Base-by-base conservation (phyloP, 2,329 filamentous ascomycete species). In the Ophiostoma sp. region DNA sequence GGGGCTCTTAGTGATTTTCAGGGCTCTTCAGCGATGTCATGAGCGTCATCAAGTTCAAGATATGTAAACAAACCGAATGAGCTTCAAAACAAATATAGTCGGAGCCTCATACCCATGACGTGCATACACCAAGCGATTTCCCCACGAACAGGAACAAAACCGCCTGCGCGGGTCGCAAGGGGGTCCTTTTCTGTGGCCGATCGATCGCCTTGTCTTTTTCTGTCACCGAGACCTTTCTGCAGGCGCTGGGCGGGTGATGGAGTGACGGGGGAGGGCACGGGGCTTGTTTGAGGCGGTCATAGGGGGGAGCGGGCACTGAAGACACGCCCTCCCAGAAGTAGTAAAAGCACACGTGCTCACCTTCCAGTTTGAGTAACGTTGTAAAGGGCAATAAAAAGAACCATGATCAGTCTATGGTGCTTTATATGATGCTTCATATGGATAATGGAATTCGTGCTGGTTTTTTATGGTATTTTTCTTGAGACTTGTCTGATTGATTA, bases 271-370 rank as follows among this genome's bases (percentile, higher is more conserved):
- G 28, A 19, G 22, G 8, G 45, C 42, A 69, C 45, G 31, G 45
- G 66, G 66, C 45, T 28, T 50, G n/a, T 55, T 66, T 45, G 61
- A 17, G 57, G 55, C 61, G n/a, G 36, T 22, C 39, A 25, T 64
- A 73, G 52, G 71, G 55, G 68, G 25, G 19, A 42, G 2, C 15
- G 9, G 50, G 39, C 17, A 45, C 48, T 52, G 61, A n/a, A 22
- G 59, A 63, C 72, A 66, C 69, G n/a, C 52, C 73, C 63, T 64
- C 55, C 57, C 42, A 1, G 25, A 69, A 64, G 28, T 1, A 45
- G 74, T 19, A 72, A 66, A 57, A 22, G 28, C 70, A 74, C 74
- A 74, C 74, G 74, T 74, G 74, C 70, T 55, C 61, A 64, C n/a
- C 61, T 73, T 55, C 72, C 66, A 6, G 1, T 31, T 55, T 42